phyloP scores from a whole-genome alignment of 2,329 filamentous ascomycete genomes.

The Aspergillus ustus region DNA sequence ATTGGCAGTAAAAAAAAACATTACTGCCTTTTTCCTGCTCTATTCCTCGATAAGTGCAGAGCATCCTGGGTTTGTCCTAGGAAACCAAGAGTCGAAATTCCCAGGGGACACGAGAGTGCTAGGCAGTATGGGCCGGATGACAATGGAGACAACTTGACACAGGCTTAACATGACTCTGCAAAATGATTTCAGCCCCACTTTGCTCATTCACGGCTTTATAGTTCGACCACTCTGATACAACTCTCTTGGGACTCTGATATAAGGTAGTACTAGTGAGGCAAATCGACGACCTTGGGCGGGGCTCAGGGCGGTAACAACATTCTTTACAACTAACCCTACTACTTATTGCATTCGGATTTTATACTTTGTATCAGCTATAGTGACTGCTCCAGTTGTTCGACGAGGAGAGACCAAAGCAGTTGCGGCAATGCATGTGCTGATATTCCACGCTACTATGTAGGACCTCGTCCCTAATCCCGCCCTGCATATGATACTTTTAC shows the following conservation, averaged over 20 bases:
- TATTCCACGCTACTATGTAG: background rate
- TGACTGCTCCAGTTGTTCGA: background rate
- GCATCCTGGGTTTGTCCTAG: background rate
- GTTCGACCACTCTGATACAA: background rate
- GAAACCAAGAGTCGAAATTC: background rate
- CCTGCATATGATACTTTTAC: background rate
- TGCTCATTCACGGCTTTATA: background rate
- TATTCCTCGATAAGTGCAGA: background rate
- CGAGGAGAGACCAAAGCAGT: background rate
- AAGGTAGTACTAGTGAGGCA: too few species aligned
- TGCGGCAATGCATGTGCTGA: background rate
- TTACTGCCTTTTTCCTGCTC: background rate
- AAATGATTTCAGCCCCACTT: background rate
- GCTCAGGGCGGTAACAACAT: background rate
- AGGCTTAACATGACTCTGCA: background rate
- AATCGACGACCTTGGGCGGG: background rate
- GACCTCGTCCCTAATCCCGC: background rate
- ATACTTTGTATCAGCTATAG: background rate
- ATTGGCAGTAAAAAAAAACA: background rate
- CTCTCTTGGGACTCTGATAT: too few species aligned
- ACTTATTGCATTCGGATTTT: background rate
- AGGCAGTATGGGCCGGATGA: background rate
- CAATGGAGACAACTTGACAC: background rate
- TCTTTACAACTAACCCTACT: background rate
- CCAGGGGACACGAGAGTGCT: background rate